Conservation (phyloP, 805 yeast genomes). For the Schwanniomyces vanrijiae region DNA sequence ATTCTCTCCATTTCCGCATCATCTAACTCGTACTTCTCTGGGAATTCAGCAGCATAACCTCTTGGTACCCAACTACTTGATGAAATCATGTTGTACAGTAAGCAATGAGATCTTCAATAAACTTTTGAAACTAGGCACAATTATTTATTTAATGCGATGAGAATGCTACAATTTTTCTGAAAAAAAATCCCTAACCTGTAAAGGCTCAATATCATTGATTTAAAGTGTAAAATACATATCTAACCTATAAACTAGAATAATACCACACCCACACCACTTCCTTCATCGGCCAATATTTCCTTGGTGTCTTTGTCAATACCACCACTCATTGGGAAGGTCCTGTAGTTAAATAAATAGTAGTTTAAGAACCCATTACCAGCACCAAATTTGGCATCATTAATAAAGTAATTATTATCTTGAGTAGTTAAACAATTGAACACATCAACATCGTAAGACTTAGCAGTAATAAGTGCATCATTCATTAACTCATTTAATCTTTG, state of each 20-base stretch:
- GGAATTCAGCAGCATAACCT: constrained; percentile 91
- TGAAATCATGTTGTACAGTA: constrained; percentile 63
- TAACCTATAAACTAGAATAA: constrained; percentile 49
- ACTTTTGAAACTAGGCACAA: not conserved
- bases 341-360: constrained; percentile 90
- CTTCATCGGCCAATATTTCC: constrained; percentile 48
- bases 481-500: constrained; percentile 62
- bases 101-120: not conserved
- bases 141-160: not conserved
- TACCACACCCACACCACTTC: constrained; percentile 90
- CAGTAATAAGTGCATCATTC: constrained; percentile 72
- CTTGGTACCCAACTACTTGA: constrained; percentile 95
- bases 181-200: not conserved
- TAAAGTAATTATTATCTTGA: constrained; percentile 84
- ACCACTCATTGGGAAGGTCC: constrained; percentile 75
- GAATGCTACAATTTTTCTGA: not conserved
- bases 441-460: constrained; percentile 70
- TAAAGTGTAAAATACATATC: not conserved
- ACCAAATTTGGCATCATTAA: constrained; percentile 84
- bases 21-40: constrained; percentile 81
- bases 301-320: constrained; percentile 65
- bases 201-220: not conserved
- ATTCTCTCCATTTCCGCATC: constrained; percentile 94
- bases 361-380: constrained; percentile 91
- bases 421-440: constrained; percentile 92